Conservation (phyloP, 1,284 basidiomycete genomes). For the Leccinum subfulvum region DNA sequence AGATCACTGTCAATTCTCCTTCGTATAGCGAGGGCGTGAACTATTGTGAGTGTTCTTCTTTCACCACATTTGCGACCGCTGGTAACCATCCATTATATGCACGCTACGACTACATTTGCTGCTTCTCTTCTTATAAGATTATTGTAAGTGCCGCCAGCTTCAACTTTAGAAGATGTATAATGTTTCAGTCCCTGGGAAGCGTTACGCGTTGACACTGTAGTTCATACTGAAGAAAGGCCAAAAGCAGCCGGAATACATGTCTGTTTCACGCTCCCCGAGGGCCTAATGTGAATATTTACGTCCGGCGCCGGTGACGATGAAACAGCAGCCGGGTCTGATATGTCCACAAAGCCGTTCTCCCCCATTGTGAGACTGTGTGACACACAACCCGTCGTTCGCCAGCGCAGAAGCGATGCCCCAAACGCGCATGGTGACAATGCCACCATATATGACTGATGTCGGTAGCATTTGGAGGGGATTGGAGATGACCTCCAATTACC, state of each 20-base stretch:
- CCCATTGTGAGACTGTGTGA: no score
- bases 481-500: slow-evolving; percentile 67
- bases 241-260: slow-evolving; percentile 41
- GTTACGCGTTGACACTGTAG: slow-evolving; percentile 86
- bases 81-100: slow-evolving; percentile 82
- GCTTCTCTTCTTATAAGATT: slow-evolving; percentile 87
- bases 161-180: slow-evolving; percentile 3
- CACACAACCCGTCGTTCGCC: slow-evolving; percentile 41
- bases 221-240: slow-evolving; percentile 72
- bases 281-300: slow-evolving; percentile 48
- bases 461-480: slow-evolving; percentile 74
- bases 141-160: slow-evolving; percentile 53
- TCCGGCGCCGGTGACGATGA: slow-evolving; percentile 38
- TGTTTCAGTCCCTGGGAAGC: slow-evolving; percentile 76
- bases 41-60: slow-evolving; percentile 56
- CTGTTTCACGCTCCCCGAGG: slow-evolving; percentile 59
- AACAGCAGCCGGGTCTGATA: slow-evolving; percentile 22
- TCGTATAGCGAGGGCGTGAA: slow-evolving; percentile 88
- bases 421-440: slow-evolving; percentile 32
- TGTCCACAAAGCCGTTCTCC: slow-evolving; percentile 33
- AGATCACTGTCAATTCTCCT: slow-evolving; percentile 73
- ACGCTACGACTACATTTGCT: slow-evolving; percentile 89
- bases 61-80: background rate
- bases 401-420: slow-evolving; percentile 43
- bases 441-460: slow-evolving; percentile 43